Evolutionary conservation across 2,329 filamentous ascomycete genomes (phyloP).

Genomic region (Lachnellula hyalina): DNA sequence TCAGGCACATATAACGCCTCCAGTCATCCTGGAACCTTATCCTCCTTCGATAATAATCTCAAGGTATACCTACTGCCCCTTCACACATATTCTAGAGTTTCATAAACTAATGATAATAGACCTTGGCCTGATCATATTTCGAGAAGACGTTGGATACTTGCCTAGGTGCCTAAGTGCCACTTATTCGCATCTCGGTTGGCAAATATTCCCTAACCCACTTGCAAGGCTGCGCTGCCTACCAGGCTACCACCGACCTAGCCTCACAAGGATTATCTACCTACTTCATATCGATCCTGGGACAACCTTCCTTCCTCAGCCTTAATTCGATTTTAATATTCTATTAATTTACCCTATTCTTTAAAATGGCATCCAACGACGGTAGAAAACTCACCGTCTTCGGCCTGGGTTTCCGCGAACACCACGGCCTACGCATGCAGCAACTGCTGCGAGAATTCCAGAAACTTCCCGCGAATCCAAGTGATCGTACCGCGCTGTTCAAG

Average conservation of each 20-base stretch:
- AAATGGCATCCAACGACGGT: slow-evolving; percentile 15
- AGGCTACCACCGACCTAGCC: neutral
- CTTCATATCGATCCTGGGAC: neutral
- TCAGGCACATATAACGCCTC: neutral
- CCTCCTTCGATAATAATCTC: neutral
- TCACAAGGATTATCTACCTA: neutral
- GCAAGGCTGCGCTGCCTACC: neutral
- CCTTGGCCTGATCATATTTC: neutral
- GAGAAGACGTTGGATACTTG: neutral
- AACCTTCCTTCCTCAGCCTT: neutral
- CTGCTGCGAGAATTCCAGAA: slow-evolving; percentile 13
- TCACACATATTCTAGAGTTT: neutral
- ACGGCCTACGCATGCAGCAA: slow-evolving; percentile 19
- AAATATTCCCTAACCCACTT: neutral
- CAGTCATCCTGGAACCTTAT: neutral
- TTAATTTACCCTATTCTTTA: neutral
- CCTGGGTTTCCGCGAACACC: slow-evolving; percentile 19
- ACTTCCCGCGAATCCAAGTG: slow-evolving; percentile 8
- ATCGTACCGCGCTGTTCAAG: slow-evolving; percentile 12
- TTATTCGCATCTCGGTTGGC: neutral
- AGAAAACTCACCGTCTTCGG: slow-evolving; percentile 16
- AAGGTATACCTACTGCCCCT: neutral
- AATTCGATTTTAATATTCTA: too few species aligned
- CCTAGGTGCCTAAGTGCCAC: neutral
- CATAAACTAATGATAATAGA: neutral